Base-by-base conservation (phyloP, 345 rosid species). In the Eucalyptus globulus region DNA sequence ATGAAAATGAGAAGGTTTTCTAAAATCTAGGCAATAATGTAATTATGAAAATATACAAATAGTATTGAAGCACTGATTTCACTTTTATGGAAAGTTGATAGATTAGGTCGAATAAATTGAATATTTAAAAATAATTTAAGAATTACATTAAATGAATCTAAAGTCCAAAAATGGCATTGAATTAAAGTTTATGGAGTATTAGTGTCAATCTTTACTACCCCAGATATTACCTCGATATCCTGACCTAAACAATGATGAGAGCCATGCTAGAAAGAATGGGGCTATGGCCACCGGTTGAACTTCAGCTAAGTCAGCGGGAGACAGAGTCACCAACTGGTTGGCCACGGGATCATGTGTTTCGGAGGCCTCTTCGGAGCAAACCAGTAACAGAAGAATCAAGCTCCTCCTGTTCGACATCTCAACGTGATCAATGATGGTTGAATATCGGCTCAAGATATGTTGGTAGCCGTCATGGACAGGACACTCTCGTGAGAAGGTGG, bases 31-130 rank as follows among this genome's bases (percentile, higher is more conserved):
- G 47, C 14, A 40, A 9, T 37, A 21, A 24, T 6, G 47, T 37
- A 21, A 76, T 11, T 40, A 76, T 37, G 4, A 72, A 72, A 76
- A 72, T 6, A 76, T 1, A 4, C 7, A 0, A 17, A 72, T 5
- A 72, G 8, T 9, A 34, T 2, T 2, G 3, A 37, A 76, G 0
- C 8, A 72, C 1, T 3, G 3, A 11, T 76, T 40, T 76, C 29
- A 11, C 15, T 76, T 40, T 76, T 26, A 21, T 76, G 37, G 37
- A 65, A 65, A 65, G 0, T 65, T 15, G 11, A 0, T 16, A 4
- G 2, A 65, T 8, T n/a, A n/a, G 7, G 13, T 40, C 0, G 5
- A 21, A 76, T 12, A 11, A 40, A 11, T 21, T 21, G 8, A 11
- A 21, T 21, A 37, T 37, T 37, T 72, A 19, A 3, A 5, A 72